Evolutionary conservation across 768 basidiomycete genomes (phyloP).

Genomic region (Suillus tomentosus): DNA sequence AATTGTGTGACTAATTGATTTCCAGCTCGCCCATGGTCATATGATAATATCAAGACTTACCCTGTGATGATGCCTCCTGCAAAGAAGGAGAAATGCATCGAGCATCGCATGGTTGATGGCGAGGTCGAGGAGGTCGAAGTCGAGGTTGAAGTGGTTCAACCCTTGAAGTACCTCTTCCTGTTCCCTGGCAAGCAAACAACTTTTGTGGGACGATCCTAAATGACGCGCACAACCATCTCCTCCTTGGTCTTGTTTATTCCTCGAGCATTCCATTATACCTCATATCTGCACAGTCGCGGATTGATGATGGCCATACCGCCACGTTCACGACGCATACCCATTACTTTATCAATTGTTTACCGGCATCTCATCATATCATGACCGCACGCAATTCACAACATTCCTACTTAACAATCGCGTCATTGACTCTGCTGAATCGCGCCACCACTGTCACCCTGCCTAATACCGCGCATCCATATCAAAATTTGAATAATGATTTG

Average conservation of each 20-base stretch:
- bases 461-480: slow-evolving; percentile 20
- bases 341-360: slow-evolving; percentile 36
- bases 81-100: slow-evolving; percentile 53
- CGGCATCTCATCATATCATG: slow-evolving; percentile 19
- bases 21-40: slow-evolving; percentile 73
- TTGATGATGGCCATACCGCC: slow-evolving; percentile 33
- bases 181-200: slow-evolving; percentile 53
- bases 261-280: slow-evolving; percentile 32
- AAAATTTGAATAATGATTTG: slow-evolving; percentile 27
- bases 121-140: slow-evolving; percentile 53
- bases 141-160: slow-evolving; percentile 55
- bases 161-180: slow-evolving; percentile 67
- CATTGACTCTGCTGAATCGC: slow-evolving; percentile 34
- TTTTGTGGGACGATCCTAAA: slow-evolving; percentile 31
- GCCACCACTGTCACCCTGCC: slow-evolving; percentile 26
- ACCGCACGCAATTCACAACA: slow-evolving; percentile 28
- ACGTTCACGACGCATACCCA: slow-evolving; percentile 35
- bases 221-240: slow-evolving; percentile 12
- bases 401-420: slow-evolving; percentile 28
- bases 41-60: slow-evolving; percentile 71
- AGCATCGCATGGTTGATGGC: slow-evolving; percentile 50
- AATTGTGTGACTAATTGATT: slow-evolving; percentile 10
- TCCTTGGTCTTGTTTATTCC: slow-evolving; percentile 5
- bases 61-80: slow-evolving; percentile 53
- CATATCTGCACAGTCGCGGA: slow-evolving; percentile 25